Conservation (phyloP, 805 yeast species). For the Candida manassasensis region DNA sequence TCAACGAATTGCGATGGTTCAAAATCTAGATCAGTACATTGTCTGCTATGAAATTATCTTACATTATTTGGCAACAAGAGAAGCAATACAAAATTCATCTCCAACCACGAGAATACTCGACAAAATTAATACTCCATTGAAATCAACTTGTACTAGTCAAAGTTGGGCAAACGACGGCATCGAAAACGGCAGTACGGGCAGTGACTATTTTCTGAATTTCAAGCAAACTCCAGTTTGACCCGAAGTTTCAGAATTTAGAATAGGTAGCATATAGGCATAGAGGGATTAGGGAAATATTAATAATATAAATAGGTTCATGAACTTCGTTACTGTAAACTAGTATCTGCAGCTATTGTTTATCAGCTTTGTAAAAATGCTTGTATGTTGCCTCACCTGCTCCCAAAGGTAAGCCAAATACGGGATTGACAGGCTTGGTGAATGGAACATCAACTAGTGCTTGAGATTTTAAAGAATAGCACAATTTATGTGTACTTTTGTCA, state of each 20-base stretch:
- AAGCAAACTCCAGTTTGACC: not conserved
- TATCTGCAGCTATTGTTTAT: not conserved
- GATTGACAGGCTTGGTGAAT: conserved; percentile 18
- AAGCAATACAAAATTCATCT: too few species aligned
- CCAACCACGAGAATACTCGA: too few species aligned
- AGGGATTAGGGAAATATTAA: too few species aligned
- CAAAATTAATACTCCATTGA: conserved; percentile 2
- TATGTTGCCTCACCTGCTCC: conserved; percentile 1
- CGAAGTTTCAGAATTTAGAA: not conserved
- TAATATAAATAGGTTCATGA: too few species aligned
- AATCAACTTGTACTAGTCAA: not conserved
- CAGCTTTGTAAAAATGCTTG: not conserved
- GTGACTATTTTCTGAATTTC: not conserved
- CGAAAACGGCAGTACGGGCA: not conserved
- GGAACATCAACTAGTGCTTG: conserved; percentile 10
- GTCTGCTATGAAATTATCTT: conserved; percentile 65
- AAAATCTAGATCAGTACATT: conserved; percentile 68
- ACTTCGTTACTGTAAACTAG: not conserved
- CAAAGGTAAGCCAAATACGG: conserved; percentile 25
- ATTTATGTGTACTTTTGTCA: conserved; percentile 5
- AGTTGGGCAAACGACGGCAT: not conserved
- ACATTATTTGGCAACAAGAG: conserved; percentile 13
- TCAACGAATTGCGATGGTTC: conserved; percentile 82
- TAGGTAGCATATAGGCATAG: too few species aligned
- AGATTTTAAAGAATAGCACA: conserved; percentile 16